Base-by-base conservation (phyloP, 2,329 filamentous ascomycete species). In the Claviceps fusiformis region DNA sequence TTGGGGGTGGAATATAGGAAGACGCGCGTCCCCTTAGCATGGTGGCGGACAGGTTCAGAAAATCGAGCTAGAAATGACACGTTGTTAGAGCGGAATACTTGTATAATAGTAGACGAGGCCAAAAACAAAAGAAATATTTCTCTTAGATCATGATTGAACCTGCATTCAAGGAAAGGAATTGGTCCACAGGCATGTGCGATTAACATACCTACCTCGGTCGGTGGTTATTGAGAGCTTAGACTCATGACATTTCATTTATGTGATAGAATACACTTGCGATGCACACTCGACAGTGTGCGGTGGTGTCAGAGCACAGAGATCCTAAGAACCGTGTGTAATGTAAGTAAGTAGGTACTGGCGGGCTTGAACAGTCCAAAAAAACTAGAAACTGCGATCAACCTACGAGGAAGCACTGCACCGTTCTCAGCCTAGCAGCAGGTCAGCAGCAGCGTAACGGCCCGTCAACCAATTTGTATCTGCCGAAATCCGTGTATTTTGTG, bases 1-100 rank as follows among this genome's bases (percentile, higher is more conserved):
- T 13, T 95, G 92, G 89, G 93, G 93, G 5, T 97, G 89, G 85
- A 83, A 97, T 67, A 93, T 98, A 65, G 92, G 92, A 52, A 95
- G 89, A 75, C 78, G 82, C 62, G 62, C 61, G 52, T 59, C 61
- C 29, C 56, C 56, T 49, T 56, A 57, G 45, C 19, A 8, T 13
- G n/a, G 17, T 44, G 45, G 17, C 27, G 52, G 33, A 10, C 24
- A 8, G n/a, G 5, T 27, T 24, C 17, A 8, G 45, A 31, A 10
- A 41, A 33, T 24, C 19, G 24, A 29, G 35, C n/a, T 10, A 33
- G 31, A 35, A 10, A 27, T 8, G 24, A 29, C 29, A 29, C 13
- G 24, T 31, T 29, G 17, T 13, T 24, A 11, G 29, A 49, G 47
- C 24, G 47, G 17, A 17, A 49, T 49, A 5, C 35, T 35, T 37